Conservation (phyloP, 225 moss, liverwort and hornwort genomes). For the Asterella californica region DNA sequence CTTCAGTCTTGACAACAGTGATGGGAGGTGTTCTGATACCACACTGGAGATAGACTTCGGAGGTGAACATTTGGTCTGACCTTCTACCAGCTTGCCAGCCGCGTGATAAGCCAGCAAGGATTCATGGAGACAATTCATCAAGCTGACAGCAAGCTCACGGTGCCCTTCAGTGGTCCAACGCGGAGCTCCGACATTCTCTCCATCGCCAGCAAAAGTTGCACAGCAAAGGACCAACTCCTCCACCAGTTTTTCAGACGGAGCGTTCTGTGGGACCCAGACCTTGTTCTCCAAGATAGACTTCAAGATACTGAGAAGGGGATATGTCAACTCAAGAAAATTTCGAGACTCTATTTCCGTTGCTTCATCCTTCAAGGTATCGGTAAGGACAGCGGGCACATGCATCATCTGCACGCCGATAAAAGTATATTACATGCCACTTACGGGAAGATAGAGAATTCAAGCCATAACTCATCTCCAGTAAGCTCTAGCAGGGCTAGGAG, state of each 20-base stretch:
- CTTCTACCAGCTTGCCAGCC: not conserved
- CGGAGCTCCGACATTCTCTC: slow-evolving; percentile 45
- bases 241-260: slow-evolving; percentile 36
- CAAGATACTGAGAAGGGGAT: slow-evolving; percentile 45
- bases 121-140: slow-evolving; percentile 44
- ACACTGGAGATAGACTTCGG: slow-evolving; percentile 29
- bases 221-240: slow-evolving; percentile 53
- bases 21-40: slow-evolving; percentile 49
- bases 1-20: slow-evolving; percentile 56
- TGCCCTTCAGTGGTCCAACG: slow-evolving; percentile 54
- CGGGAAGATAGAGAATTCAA: not conserved
- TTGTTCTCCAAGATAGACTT: slow-evolving; percentile 46
- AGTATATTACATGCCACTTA: not conserved
- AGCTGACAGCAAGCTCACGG: slow-evolving; percentile 42
- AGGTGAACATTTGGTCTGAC: slow-evolving; percentile 1
- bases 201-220: slow-evolving; percentile 58
- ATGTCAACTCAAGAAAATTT: slow-evolving; percentile 50
- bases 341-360: slow-evolving; percentile 42
- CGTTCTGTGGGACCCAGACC: slow-evolving; percentile 37
- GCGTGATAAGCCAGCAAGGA: slow-evolving; percentile 18
- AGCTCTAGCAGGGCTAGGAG: not conserved
- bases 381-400: slow-evolving; percentile 60
- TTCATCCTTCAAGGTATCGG: slow-evolving; percentile 50
- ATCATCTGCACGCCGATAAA: slow-evolving; percentile 51
- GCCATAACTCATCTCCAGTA: not conserved